Evolutionary conservation across 257 asterid species (phyloP), one percentile per base, ranked within the genome.

Genomic region (Nicotiana knightiana): DNA sequence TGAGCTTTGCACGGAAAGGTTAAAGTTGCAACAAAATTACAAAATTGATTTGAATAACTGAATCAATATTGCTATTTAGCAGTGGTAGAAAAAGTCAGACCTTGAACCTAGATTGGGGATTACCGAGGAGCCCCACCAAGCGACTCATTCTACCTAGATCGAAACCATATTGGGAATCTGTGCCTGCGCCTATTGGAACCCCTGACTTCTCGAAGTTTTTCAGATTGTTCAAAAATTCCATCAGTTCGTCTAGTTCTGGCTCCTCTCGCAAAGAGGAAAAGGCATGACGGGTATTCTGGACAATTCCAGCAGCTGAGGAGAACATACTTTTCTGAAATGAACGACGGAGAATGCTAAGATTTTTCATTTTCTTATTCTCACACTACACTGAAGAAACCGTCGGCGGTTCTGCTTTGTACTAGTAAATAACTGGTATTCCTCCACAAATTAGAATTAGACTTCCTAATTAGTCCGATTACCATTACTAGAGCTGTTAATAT

Each of bases 141-240:
- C 93, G 89, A 78, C 87, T 89, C 99, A 96, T 94, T 90, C 98
- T 86, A 80, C 94, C 97, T 12, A 96, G 88, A 87, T 96, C 99
- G 82, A 96, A 96, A 7, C 98, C 99, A 28, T 90, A 93, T 12
- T 59, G 87, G 30, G 97, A 88, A 84, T 96, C 97, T 6, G 97
- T 94, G 16, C 98, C 99, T 9, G 97, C 97, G 13, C 90, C 97
- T 83, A 81, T 90, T 1, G 99, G 98, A 28, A 96, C 97, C 32
- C 98, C 99, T 61, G 82, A 65, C 64, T 94, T 94, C 86, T 96
- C 98, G 86, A 91, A 93, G 86, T 96, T 94, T 13, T 92, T 94
- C 62, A 96, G 97, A 12, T 85, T 91, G 66, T 93, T 90, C 88
- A 94, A 82, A 87, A 87, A 94, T 53, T 91, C 89, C 75, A 87